Percentiles rank a stretch among this genome's conserved stretches.
Evolutionary conservation across 305 asterid genomes (phyloP).

Genomic region (Fraxinus latifolia): DNA sequence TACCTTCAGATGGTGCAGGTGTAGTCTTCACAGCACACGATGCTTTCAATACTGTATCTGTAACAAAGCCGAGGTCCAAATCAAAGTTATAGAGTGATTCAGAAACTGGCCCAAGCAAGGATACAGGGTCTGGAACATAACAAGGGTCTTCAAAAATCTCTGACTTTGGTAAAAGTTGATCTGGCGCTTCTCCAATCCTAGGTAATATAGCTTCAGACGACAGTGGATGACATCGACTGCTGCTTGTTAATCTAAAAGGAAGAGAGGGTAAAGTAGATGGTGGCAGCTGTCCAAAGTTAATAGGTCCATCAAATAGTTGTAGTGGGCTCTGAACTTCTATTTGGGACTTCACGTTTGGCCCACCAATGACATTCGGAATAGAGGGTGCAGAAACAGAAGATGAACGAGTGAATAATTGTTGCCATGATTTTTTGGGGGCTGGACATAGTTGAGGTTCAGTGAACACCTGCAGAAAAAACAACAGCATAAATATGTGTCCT

Average conservation of each 20-base stretch:
- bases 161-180: conserved; percentile 60
- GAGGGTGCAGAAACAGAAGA: conserved; percentile 51
- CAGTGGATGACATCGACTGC: conserved; percentile 39
- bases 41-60: conserved; percentile 48
- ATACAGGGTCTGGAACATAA: conserved; percentile 83
- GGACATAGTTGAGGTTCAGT: conserved; percentile 60
- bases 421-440: conserved; percentile 94
- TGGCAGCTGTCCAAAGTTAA: conserved; percentile 60
- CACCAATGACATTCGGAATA: conserved; percentile 61
- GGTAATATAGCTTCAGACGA: conserved; percentile 56
- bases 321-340: conserved; percentile 55
- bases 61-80: conserved; percentile 67
- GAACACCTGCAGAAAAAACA: conserved; percentile 57
- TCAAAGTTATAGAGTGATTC: conserved; percentile 90
- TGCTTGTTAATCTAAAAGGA: conserved; percentile 50
- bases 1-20: conserved; percentile 50
- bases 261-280: conserved; percentile 54
- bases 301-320: conserved; percentile 61
- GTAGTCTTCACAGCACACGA: conserved; percentile 49
- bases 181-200: conserved; percentile 50
- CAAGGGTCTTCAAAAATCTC: conserved; percentile 95
- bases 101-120: conserved; percentile 95
- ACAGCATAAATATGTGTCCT: conserved; percentile 5
- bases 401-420: conserved; percentile 81
- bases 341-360: conserved; percentile 57